Evolutionary conservation across 2,329 filamentous ascomycete genomes (phyloP), one percentile per base, ranked within the genome.

Genomic region (Ophiocordyceps sinensis): DNA sequence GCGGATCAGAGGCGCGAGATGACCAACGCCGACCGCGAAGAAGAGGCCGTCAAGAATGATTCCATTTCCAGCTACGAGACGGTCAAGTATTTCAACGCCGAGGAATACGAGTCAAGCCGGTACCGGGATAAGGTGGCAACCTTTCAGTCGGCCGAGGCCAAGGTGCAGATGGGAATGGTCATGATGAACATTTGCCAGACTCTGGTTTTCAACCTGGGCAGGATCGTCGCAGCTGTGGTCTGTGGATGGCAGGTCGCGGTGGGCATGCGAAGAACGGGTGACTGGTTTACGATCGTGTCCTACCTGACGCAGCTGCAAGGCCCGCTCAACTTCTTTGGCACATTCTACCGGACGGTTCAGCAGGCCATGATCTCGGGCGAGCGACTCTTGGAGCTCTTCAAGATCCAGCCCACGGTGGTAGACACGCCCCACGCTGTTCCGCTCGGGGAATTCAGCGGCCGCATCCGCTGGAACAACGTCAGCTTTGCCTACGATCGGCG

Each of bases 41-140:
- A 95, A 62, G 89, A 95, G 61, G 91, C 91, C 7, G 87, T 96
- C 51, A 96, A 96, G 64, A 96, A 95, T 57, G 91, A 98, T 60
- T 96, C 91, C 0, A 91, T 98, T 67, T 87, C 91, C 46, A 94
- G 87, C n/a, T 98, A 96, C 59, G 91, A 98, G 65, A 89, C 84
- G 2, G 85, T 89, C 56, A 91, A 89, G 57, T 89, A 89, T 54
- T 91, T 91, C 68, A 89, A 89, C 51, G 84, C 84, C 8, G 85
- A 89, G 54, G 68, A 75, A 2, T 88, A 83, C 54, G 85, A 91
- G 54, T 87, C 86, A 49, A 66, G 71, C 38, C 74, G 85, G 21
- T 89, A 87, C 53, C 72, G 78, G 37, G 62, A 70, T 36, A 82
- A 84, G 23, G 83, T 91, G 41, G 65, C 66, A 37, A 74, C 73